Conservation (phyloP, 352 stramenopile species). For the Pythium dissotocum region DNA sequence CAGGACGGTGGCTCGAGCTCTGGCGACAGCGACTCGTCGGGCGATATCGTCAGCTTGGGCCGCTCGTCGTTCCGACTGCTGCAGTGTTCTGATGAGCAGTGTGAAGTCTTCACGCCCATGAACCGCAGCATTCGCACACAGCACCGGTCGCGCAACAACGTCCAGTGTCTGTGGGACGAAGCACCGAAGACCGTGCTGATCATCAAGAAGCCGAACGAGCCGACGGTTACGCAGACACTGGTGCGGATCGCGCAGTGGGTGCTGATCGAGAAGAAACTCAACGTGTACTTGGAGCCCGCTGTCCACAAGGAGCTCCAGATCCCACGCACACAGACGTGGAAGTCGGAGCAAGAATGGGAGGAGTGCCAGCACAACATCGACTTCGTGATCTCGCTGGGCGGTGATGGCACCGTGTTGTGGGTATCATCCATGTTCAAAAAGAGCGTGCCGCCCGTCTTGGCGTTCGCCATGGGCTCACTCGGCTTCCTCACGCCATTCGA, state of each 20-base stretch:
- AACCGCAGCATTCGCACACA: conserved; percentile 87
- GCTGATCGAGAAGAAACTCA: conserved; percentile 67
- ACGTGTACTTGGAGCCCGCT: conserved; percentile 68
- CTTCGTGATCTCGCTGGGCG: conserved; percentile 93
- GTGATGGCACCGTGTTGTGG: conserved; percentile 94
- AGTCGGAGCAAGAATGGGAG: conserved; percentile 56
- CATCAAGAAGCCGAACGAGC: conserved; percentile 89
- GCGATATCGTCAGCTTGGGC: conserved; percentile 36
- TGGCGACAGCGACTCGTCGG: conserved; percentile 46
- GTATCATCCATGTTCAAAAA: conserved; percentile 86
- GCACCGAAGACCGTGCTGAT: conserved; percentile 79
- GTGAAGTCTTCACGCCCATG: conserved; percentile 84
- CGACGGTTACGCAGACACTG: conserved; percentile 71
- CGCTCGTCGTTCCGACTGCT: conserved; percentile 76
- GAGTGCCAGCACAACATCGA: conserved; percentile 82
- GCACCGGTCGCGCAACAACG: conserved; percentile 85
- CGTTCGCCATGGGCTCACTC: conserved; percentile 93
- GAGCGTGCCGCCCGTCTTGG: conserved; percentile 94
- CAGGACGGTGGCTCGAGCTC: conserved; percentile 55
- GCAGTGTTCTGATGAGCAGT: conserved; percentile 88
- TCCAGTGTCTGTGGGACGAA: conserved; percentile 89
- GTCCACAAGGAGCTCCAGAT: conserved; percentile 73
- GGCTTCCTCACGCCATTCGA: conserved; percentile 97
- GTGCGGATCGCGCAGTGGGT: conserved; percentile 69
- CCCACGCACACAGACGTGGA: conserved; percentile 63